Conservation (phyloP, 768 basidiomycete species). For the Cyclocybe aegerita region DNA sequence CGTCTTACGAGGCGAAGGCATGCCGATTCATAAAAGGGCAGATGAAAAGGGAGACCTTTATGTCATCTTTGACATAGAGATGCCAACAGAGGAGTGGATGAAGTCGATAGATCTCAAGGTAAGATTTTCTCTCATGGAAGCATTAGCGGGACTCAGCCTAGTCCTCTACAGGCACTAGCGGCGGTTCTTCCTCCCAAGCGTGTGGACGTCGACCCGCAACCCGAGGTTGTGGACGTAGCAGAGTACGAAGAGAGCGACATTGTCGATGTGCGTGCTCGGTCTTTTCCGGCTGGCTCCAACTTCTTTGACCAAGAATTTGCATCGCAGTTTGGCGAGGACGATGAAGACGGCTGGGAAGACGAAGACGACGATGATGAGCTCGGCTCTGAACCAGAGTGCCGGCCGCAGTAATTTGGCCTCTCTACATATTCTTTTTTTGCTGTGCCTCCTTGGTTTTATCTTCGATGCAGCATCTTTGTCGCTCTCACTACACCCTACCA, state of each 20-base stretch:
- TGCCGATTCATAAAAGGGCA: constrained; percentile 73
- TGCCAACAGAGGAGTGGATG: constrained; percentile 83
- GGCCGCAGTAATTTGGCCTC: constrained; percentile 44
- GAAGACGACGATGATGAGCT: constrained; percentile 66
- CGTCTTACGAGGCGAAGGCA: constrained; percentile 81
- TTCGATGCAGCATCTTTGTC: background rate
- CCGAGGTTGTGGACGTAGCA: constrained; percentile 68
- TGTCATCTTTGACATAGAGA: constrained; percentile 82
- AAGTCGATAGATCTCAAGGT: constrained; percentile 62
- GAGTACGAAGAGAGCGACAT: constrained; percentile 76
- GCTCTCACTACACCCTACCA: no score
- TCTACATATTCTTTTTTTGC: background rate
- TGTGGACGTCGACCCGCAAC: constrained; percentile 66
- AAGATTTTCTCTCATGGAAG: background rate
- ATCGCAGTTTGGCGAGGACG: constrained; percentile 70
- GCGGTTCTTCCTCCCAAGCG: constrained; percentile 77
- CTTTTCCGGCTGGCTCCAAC: constrained; percentile 68
- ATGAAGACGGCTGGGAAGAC: constrained; percentile 71
- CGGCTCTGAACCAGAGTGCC: constrained; percentile 59
- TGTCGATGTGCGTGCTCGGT: constrained; percentile 80
- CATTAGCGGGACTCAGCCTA: background rate
- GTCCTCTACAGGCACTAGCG: constrained; percentile 51
- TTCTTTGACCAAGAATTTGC: constrained; percentile 79
- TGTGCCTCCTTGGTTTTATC: background rate
- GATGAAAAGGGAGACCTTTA: constrained; percentile 79